A percentile compares a stretch with the other conserved stretches of the same genome.
Evolutionary conservation across 108 stramenopile genomes (phyloP).

Genomic region (Cylindrotheca closterium): DNA sequence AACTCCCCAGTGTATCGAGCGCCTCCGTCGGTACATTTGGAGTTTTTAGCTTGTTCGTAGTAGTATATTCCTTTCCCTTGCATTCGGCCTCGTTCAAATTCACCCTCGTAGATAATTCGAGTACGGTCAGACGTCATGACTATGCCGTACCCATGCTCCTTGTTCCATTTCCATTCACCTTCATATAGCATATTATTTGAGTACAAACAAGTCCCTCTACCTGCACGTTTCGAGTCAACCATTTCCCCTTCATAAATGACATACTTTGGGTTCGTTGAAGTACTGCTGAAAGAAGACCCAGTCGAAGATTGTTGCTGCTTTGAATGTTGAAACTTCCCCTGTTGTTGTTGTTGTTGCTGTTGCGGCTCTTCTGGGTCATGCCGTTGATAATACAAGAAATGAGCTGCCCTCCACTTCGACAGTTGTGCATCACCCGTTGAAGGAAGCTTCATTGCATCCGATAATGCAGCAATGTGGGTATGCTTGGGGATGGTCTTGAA

Average conservation of each 20-base stretch:
- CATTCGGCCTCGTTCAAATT: slow-evolving; percentile 83
- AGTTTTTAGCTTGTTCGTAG: slow-evolving; percentile 26
- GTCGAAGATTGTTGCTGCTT: neutral
- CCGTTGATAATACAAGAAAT: slow-evolving; percentile 79
- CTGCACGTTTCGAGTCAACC: slow-evolving; percentile 65
- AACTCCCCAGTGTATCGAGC: slow-evolving; percentile 84
- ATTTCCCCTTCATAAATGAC: slow-evolving; percentile 91
- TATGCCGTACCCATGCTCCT: slow-evolving; percentile 83
- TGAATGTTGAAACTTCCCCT: too few relatives aligned
- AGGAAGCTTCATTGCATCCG: slow-evolving; percentile 50
- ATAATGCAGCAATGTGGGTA: too few relatives aligned
- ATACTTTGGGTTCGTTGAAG: slow-evolving; percentile 37
- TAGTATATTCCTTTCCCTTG: slow-evolving; percentile 83
- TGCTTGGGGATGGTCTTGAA: too few relatives aligned
- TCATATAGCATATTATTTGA: slow-evolving; percentile 81
- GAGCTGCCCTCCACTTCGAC: slow-evolving; percentile 81
- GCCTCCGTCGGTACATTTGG: slow-evolving; percentile 1
- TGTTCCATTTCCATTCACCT: slow-evolving; percentile 80
- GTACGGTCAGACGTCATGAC: slow-evolving; percentile 76
- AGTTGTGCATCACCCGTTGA: slow-evolving; percentile 62
- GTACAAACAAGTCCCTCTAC: slow-evolving; percentile 82
- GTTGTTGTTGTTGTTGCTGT: slow-evolving; percentile 5
- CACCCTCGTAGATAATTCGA: slow-evolving; percentile 79
- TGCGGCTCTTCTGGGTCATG: slow-evolving; percentile 27
- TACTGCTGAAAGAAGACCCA: neutral